phyloP scores from a whole-genome alignment of 805 yeast genomes.

The Kregervanrija delftensis region DNA sequence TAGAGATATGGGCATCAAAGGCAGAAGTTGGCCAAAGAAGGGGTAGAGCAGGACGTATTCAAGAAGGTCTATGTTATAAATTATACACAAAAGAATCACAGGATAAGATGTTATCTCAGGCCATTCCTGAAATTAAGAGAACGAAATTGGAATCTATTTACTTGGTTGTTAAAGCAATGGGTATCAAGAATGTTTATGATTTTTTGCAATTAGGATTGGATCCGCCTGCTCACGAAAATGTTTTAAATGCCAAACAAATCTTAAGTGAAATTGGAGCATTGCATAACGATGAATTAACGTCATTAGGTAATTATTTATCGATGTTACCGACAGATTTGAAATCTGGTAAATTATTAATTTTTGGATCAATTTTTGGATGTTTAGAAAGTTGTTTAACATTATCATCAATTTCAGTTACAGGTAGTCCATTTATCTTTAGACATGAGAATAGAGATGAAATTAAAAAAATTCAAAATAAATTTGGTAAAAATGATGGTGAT shows the following conservation, averaged over 20 bases:
- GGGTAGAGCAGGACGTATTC: constrained; percentile 98
- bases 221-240: constrained; percentile 55
- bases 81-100: constrained; percentile 62
- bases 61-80: constrained; percentile 75
- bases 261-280: constrained; percentile 73
- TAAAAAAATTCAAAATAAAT: constrained; percentile 36
- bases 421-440: constrained; percentile 64
- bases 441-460: constrained; percentile 59
- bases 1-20: constrained; percentile 80
- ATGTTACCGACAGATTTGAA: constrained; percentile 80
- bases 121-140: constrained; percentile 84
- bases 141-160: constrained; percentile 79
- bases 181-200: constrained; percentile 59
- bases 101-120: constrained; percentile 56
- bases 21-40: constrained; percentile 89
- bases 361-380: constrained; percentile 79
- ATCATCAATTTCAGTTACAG: constrained; percentile 71
- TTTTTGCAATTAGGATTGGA: constrained; percentile 76
- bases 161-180: constrained; percentile 84
- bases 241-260: constrained; percentile 43
- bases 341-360: constrained; percentile 74
- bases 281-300: constrained; percentile 45
- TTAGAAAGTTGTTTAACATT: constrained; percentile 69
- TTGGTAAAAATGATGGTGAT: constrained; percentile 62
- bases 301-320: constrained; percentile 74